A percentile compares a stretch with the other conserved stretches of the same genome.
Evolutionary conservation across 371 early-diverging fungal genomes (phyloP).

Genomic region (Mortierella sp.): DNA sequence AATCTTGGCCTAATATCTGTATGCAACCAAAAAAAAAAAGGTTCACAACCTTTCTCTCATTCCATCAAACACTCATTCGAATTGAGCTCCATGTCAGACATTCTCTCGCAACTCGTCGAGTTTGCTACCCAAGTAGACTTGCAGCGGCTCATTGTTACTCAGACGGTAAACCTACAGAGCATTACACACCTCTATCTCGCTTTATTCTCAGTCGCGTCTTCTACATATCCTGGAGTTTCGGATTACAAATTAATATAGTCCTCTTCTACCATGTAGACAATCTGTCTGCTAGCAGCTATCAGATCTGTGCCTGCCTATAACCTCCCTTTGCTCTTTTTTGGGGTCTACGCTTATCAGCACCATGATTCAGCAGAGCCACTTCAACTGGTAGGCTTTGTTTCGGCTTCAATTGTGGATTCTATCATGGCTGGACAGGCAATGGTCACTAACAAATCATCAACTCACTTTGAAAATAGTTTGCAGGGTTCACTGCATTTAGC

Average conservation of each 20-base stretch:
- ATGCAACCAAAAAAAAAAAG: neutral
- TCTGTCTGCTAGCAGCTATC: slow-evolving; percentile 48
- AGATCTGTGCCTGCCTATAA: slow-evolving; percentile 54
- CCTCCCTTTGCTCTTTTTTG: slow-evolving; percentile 47
- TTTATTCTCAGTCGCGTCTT: neutral
- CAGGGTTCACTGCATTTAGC: slow-evolving; percentile 49
- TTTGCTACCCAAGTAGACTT: slow-evolving; percentile 54
- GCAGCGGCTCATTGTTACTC: slow-evolving; percentile 44
- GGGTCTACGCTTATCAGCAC: slow-evolving; percentile 51
- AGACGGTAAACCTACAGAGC: slow-evolving; percentile 17
- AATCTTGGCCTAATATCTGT: neutral
- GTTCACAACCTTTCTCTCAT: neutral
- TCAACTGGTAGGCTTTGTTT: slow-evolving; percentile 36
- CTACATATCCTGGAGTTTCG: neutral
- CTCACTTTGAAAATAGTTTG: slow-evolving; percentile 23
- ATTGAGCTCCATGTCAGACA: slow-evolving; percentile 35
- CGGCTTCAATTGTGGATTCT: neutral
- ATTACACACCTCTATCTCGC: neutral
- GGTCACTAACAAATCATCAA: neutral
- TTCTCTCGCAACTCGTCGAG: slow-evolving; percentile 52
- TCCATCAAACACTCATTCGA: neutral
- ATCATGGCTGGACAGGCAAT: neutral
- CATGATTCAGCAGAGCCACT: slow-evolving; percentile 51
- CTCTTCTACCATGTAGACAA: slow-evolving; percentile 17
- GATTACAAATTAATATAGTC: neutral